phyloP scores from a whole-genome alignment of 2,329 filamentous ascomycete species.

The Cryphonectria parasitica region DNA sequence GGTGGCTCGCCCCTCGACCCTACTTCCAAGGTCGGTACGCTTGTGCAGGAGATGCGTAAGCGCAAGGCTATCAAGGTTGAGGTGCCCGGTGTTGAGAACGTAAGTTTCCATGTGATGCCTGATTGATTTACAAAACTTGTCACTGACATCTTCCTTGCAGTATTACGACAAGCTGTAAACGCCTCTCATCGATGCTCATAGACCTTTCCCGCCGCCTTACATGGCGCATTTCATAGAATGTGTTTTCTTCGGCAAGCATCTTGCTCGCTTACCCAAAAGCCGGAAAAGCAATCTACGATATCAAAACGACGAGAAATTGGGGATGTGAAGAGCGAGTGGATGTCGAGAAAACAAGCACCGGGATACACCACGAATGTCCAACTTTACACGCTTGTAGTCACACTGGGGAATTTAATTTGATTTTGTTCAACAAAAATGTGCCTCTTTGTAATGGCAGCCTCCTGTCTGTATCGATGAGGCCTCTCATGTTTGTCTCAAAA shows the following conservation, averaged over 20 bases:
- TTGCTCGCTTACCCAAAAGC: slow-evolving; percentile 31
- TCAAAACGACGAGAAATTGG: slow-evolving; percentile 18
- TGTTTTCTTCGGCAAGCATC: slow-evolving; percentile 35
- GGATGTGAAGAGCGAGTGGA: slow-evolving; percentile 4
- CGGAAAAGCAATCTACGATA: slow-evolving; percentile 29
- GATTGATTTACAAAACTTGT: slow-evolving; percentile 1
- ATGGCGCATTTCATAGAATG: slow-evolving; percentile 49
- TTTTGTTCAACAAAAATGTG: slow-evolving; percentile 20
- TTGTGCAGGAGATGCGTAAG: slow-evolving; percentile 92
- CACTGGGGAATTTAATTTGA: slow-evolving; percentile 41
- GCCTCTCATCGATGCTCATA: slow-evolving; percentile 49
- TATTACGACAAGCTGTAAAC: slow-evolving; percentile 99
- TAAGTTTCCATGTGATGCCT: slow-evolving; percentile 58
- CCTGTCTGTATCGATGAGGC: not conserved
- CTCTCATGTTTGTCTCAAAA: not conserved
- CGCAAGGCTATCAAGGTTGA: slow-evolving; percentile 99
- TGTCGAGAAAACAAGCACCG: slow-evolving; percentile 37
- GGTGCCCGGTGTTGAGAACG: slow-evolving; percentile 92
- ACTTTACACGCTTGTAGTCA: slow-evolving; percentile 46
- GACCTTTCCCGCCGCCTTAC: slow-evolving; percentile 44
- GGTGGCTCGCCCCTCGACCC: slow-evolving; percentile 89
- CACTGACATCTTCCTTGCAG: slow-evolving; percentile 55
- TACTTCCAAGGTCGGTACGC: slow-evolving; percentile 78
- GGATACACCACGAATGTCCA: slow-evolving; percentile 42
- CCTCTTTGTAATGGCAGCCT: too few species aligned